Conservation (phyloP, 2,329 filamentous ascomycete species). For the Aspergillus fructus region DNA sequence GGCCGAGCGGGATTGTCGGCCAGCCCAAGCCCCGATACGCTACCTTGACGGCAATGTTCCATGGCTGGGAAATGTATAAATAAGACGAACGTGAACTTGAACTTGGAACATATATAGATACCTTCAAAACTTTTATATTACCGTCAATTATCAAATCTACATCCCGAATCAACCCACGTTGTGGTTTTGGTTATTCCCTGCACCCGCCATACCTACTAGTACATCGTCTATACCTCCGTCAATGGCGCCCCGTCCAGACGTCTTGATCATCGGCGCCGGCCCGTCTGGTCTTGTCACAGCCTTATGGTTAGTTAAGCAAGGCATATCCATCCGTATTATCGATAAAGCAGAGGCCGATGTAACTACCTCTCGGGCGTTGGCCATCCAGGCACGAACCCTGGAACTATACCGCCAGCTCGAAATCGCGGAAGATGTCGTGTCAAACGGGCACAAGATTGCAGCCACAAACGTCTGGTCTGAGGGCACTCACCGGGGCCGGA, state of each 20-base stretch:
- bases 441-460: constrained; percentile 36
- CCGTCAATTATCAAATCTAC: not conserved
- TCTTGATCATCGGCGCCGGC: constrained; percentile 49
- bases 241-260: constrained; percentile 17
- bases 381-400: constrained; percentile 51
- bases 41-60: not conserved
- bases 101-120: too few relatives aligned
- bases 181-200: not conserved
- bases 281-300: constrained; percentile 47
- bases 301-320: constrained; percentile 48
- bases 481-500: constrained; percentile 21
- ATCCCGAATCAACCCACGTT: not conserved
- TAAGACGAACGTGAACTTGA: not conserved
- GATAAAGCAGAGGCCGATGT: constrained; percentile 43
- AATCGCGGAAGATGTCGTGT: constrained; percentile 37
- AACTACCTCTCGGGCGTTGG: constrained; percentile 40
- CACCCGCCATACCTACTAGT: not conserved
- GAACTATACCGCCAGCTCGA: constrained; percentile 52
- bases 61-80: constrained; percentile 6
- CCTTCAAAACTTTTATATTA: too few relatives aligned
- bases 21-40: not conserved
- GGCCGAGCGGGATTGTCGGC: constrained; percentile 2
- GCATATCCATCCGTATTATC: constrained; percentile 50
- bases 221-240: not conserved
- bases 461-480: constrained; percentile 40